phyloP scores from a whole-genome alignment of 163 green algal species.

The Chloromonas sp. region DNA sequence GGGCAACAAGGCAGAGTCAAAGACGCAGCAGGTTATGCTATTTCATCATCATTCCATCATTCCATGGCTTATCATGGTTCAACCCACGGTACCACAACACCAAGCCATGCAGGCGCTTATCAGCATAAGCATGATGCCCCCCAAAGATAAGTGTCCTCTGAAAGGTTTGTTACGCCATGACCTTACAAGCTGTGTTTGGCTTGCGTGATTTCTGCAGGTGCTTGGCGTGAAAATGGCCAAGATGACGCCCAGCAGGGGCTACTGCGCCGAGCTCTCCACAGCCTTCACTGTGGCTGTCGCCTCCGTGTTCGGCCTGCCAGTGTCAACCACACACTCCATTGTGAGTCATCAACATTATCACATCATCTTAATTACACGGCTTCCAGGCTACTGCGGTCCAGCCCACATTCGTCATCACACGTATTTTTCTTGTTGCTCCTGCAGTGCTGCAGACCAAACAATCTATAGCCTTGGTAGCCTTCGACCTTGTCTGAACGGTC shows the following conservation, averaged over 20 bases:
- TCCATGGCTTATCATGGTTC: too few relatives aligned
- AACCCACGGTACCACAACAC: too few relatives aligned
- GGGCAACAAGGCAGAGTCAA: too few relatives aligned
- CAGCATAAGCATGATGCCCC: conserved; percentile 54
- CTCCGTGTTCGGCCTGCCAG: conserved; percentile 53
- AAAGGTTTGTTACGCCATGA: too few relatives aligned
- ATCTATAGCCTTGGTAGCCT: neutral
- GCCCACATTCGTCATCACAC: neutral
- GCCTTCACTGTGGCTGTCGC: conserved; percentile 51
- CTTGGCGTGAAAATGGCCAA: conserved; percentile 3
- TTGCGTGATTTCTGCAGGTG: neutral
- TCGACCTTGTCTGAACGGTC: neutral
- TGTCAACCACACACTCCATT: conserved; percentile 71
- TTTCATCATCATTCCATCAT: too few relatives aligned
- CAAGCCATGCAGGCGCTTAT: conserved; percentile 31
- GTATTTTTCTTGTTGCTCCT: neutral
- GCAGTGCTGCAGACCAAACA: neutral
- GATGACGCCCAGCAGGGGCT: conserved; percentile 17
- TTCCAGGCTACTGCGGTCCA: neutral
- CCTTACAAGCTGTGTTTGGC: too few relatives aligned
- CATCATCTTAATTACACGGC: neutral
- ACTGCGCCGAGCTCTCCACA: conserved; percentile 54
- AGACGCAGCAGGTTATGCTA: too few relatives aligned
- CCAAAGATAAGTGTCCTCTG: conserved; percentile 22
- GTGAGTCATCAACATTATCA: conserved; percentile 2